Percentiles rank a stretch among this genome's conserved stretches.
phyloP scores from a whole-genome alignment of 2,329 filamentous ascomycete genomes.

The Colletotrichum kahawae region DNA sequence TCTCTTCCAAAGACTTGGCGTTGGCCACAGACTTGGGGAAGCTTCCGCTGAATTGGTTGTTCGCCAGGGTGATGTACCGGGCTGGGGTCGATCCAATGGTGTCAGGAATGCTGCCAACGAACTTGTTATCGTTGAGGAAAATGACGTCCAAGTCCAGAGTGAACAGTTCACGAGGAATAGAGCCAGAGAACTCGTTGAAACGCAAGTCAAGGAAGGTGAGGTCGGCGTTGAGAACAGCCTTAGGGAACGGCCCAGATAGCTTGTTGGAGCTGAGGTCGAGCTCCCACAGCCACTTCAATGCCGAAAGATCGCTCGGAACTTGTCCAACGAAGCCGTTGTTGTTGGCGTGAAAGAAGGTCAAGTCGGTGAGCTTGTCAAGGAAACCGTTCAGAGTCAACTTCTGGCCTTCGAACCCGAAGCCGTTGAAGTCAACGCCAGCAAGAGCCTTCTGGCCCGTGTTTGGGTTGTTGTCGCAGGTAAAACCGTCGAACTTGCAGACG shows the following conservation, averaged over 20 bases:
- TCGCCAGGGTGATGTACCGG: neutral
- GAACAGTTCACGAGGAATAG: neutral
- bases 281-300: neutral
- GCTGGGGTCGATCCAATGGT: neutral
- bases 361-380: conserved; percentile 1
- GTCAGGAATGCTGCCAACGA: neutral
- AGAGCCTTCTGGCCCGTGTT: neutral
- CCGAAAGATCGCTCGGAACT: neutral
- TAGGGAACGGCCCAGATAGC: neutral
- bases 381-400: neutral
- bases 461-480: neutral
- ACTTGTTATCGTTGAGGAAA: conserved; percentile 4
- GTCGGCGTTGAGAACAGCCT: neutral
- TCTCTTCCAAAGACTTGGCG: neutral
- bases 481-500: conserved; percentile 1
- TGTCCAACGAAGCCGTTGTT: neutral
- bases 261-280: neutral
- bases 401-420: neutral
- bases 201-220: neutral
- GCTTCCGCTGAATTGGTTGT: neutral
- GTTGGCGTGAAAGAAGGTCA: conserved; percentile 5
- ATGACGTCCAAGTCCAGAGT: neutral
- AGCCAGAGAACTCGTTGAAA: neutral
- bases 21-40: neutral
- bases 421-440: neutral